phyloP scores from a whole-genome alignment of 805 yeast genomes.

The Hanseniaspora lindneri region DNA sequence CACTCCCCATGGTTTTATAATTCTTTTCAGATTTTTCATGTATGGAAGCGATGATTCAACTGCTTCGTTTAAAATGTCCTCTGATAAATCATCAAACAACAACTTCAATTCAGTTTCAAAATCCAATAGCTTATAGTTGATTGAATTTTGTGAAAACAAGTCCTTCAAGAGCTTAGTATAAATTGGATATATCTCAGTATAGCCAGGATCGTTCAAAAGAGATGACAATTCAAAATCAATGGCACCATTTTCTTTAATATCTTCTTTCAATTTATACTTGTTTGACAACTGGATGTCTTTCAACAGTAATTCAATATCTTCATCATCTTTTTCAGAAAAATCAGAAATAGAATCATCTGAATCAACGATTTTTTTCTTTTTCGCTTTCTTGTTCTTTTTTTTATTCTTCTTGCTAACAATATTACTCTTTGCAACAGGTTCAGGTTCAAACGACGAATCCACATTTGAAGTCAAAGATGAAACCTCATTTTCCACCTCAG shows the following conservation, averaged over 20 bases:
- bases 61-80: slow-evolving; percentile 60
- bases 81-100: slow-evolving; percentile 59
- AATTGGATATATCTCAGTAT: neutral
- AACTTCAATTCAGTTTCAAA: slow-evolving; percentile 63
- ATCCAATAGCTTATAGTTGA: slow-evolving; percentile 33
- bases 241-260: slow-evolving; percentile 27
- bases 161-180: neutral
- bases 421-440: too few relatives aligned
- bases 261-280: slow-evolving; percentile 16
- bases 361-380: too few relatives aligned
- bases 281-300: slow-evolving; percentile 13
- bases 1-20: slow-evolving; percentile 65
- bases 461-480: too few relatives aligned
- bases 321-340: slow-evolving; percentile 17
- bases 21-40: slow-evolving; percentile 39
- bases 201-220: slow-evolving; percentile 4
- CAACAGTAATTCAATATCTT: slow-evolving; percentile 6
- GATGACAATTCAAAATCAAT: neutral
- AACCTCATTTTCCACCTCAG: neutral
- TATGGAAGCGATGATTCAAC: slow-evolving; percentile 52
- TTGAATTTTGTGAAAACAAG: slow-evolving; percentile 27
- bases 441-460: too few relatives aligned
- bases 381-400: too few relatives aligned
- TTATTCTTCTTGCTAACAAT: slow-evolving; percentile 4
- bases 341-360: neutral